phyloP scores from a whole-genome alignment of 169 alveolate genomes.

The Perkinsus marinus region DNA sequence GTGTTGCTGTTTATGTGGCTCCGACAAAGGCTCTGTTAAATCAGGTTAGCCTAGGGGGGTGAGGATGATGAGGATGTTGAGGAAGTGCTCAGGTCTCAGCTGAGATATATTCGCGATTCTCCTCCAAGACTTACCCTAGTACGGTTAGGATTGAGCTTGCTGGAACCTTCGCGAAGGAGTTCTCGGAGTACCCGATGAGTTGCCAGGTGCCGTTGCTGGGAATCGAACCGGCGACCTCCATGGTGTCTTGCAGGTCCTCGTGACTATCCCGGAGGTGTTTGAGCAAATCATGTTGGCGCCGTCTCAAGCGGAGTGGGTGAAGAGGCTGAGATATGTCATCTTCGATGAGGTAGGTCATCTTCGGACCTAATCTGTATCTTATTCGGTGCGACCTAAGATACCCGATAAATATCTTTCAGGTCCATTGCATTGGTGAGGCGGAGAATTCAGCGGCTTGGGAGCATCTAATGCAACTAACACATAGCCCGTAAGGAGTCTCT shows the following conservation, averaged over 20 bases:
- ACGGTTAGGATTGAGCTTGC: not conserved
- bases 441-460: slow-evolving; percentile 28
- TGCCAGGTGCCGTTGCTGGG: slow-evolving; percentile 42
- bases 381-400: no score
- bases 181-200: not conserved
- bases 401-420: no score
- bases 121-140: slow-evolving; percentile 56
- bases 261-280: slow-evolving; percentile 65
- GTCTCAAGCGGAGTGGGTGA: slow-evolving; percentile 38
- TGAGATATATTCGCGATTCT: slow-evolving; percentile 72
- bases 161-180: not conserved
- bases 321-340: slow-evolving; percentile 61
- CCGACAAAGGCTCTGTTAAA: slow-evolving; percentile 75
- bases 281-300: slow-evolving; percentile 62
- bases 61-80: not conserved
- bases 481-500: not conserved
- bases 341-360: slow-evolving; percentile 69
- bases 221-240: slow-evolving; percentile 38
- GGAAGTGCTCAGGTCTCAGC: slow-evolving; percentile 41
- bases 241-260: slow-evolving; percentile 46
- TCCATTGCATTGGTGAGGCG: slow-evolving; percentile 14
- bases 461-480: not conserved
- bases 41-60: slow-evolving; percentile 29
- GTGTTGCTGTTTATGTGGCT: slow-evolving; percentile 70
- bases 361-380: no score